phyloP scores from a whole-genome alignment of 2,329 filamentous ascomycete species.

The Aureobasidium sp. region DNA sequence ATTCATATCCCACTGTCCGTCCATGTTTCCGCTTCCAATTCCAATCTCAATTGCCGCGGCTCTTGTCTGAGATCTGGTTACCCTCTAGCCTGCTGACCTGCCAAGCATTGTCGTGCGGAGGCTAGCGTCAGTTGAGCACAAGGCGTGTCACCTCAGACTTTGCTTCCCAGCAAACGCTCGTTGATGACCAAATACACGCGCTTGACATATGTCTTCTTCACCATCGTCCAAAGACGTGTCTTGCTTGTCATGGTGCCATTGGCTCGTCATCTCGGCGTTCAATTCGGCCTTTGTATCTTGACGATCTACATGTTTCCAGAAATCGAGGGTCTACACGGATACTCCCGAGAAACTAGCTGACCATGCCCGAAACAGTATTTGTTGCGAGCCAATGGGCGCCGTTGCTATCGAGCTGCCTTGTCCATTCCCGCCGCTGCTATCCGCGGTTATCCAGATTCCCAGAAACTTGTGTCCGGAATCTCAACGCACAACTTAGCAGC shows the following conservation, averaged over 20 bases:
- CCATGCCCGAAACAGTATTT: not conserved
- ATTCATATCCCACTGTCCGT: not conserved
- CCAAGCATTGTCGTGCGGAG: slow-evolving; percentile 11
- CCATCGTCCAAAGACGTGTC: no score
- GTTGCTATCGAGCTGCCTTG: slow-evolving; percentile 13
- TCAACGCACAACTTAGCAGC: slow-evolving; percentile 10
- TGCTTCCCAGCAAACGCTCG: not conserved
- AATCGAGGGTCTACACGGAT: slow-evolving; percentile 5
- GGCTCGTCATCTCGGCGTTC: not conserved
- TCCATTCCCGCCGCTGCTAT: not conserved
- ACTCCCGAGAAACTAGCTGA: slow-evolving; percentile 11
- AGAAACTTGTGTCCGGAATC: not conserved
- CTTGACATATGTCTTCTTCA: slow-evolving; percentile 2
- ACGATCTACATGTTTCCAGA: not conserved
- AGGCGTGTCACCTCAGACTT: slow-evolving; percentile 11
- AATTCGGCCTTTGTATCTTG: not conserved
- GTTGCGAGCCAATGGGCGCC: slow-evolving; percentile 10
- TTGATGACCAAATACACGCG: slow-evolving; percentile 1
- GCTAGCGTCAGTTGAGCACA: slow-evolving; percentile 11
- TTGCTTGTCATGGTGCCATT: no score
- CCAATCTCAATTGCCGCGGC: not conserved
- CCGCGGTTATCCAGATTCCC: slow-evolving; percentile 1
- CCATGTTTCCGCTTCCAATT: slow-evolving; percentile 1
- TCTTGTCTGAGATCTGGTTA: slow-evolving; percentile 9
- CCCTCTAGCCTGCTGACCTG: slow-evolving; percentile 7